phyloP scores from a whole-genome alignment of 2,329 filamentous ascomycete species.

The Aspergillus jensenii region DNA sequence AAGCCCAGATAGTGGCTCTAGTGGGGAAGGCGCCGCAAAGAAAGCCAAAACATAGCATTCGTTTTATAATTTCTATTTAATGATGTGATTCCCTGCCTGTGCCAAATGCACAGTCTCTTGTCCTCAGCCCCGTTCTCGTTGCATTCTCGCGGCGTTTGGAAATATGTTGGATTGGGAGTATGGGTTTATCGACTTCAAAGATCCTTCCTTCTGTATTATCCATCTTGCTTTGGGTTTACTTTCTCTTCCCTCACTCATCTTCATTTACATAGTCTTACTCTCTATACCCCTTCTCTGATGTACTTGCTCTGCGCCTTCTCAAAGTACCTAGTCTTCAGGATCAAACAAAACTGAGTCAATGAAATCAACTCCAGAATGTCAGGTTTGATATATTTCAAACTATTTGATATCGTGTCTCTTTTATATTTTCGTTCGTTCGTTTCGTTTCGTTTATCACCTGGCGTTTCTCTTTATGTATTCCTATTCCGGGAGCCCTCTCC shows the following conservation, averaged over 20 bases:
- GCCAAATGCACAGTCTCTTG: background rate
- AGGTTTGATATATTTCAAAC: background rate
- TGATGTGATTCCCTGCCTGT: conserved; percentile 5
- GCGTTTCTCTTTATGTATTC: background rate
- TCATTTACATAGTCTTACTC: conserved; percentile 4
- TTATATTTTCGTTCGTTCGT: background rate
- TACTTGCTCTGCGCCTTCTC: conserved; percentile 3
- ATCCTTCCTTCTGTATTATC: background rate
- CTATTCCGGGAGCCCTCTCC: background rate
- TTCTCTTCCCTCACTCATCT: conserved; percentile 12
- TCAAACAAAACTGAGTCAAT: conserved; percentile 1
- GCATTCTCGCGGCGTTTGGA: conserved; percentile 22
- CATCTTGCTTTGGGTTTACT: background rate
- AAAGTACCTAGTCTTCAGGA: background rate
- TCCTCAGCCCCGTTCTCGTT: conserved; percentile 12
- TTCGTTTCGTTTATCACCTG: background rate
- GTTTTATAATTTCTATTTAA: background rate
- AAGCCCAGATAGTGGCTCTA: conserved; percentile 38
- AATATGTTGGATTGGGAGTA: conserved; percentile 12
- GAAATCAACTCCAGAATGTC: conserved; percentile 1
- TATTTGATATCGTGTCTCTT: background rate
- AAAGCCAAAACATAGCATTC: conserved; percentile 38
- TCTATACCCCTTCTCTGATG: conserved; percentile 15
- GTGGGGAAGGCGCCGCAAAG: conserved; percentile 35
- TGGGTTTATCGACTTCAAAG: conserved; percentile 8